Conservation (phyloP, 1,284 basidiomycete species). For the Trametes sp. region DNA sequence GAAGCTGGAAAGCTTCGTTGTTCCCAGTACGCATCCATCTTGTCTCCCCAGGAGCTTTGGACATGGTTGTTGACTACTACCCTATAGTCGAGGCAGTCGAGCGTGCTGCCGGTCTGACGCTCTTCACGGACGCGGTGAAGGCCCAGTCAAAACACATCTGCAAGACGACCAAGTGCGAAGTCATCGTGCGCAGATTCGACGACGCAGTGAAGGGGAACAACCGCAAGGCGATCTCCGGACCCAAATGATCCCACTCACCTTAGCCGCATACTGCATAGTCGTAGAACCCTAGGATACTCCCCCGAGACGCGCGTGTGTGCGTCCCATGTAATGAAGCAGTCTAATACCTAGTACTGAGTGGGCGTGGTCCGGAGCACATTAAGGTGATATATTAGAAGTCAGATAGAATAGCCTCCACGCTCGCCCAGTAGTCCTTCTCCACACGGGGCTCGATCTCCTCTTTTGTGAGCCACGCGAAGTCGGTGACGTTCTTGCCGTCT, state of each 20-base stretch:
- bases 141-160: constrained; percentile 87
- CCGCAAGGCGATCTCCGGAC: constrained; percentile 62
- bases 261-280: not conserved
- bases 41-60: no score
- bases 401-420: constrained; percentile 82
- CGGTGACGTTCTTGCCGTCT: constrained; percentile 59
- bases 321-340: constrained; percentile 8
- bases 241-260: constrained; percentile 38
- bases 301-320: not conserved
- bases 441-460: constrained; percentile 80
- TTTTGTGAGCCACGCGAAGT: constrained; percentile 92
- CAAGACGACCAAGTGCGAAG: constrained; percentile 84
- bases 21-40: constrained; percentile 81
- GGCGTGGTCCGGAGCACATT: constrained; percentile 22
- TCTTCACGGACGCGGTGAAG: constrained; percentile 91
- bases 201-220: constrained; percentile 79
- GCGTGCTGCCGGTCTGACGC: constrained; percentile 85
- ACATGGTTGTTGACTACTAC: not conserved
- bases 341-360: constrained; percentile 21
- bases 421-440: constrained; percentile 74
- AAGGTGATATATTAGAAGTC: constrained; percentile 56
- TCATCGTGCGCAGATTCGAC: constrained; percentile 87
- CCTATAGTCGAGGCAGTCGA: constrained; percentile 87
- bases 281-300: not conserved
- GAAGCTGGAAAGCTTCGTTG: constrained; percentile 80